phyloP scores from a whole-genome alignment of 495 filamentous ascomycete genomes.

The Corynascus novoguineensis region DNA sequence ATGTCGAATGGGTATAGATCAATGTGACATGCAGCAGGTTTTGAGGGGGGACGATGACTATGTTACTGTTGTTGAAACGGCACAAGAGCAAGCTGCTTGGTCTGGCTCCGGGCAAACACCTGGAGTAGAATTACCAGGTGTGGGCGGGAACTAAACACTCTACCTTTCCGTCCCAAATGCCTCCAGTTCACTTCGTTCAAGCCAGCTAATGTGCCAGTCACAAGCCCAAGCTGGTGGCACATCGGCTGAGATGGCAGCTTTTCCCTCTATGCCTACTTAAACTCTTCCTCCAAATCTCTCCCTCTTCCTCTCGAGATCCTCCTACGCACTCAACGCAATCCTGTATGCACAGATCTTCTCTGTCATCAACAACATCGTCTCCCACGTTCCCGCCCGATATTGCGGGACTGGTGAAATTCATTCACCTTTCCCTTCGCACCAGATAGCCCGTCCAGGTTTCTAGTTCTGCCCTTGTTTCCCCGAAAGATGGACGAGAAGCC shows the following conservation, averaged over 20 bases:
- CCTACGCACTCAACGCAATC: background rate
- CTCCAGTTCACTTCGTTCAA: background rate
- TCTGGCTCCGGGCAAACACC: no score
- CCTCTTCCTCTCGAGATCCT: background rate
- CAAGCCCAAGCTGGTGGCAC: background rate
- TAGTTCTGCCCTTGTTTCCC: background rate
- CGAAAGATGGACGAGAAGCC: background rate
- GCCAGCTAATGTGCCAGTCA: background rate
- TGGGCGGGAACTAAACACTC: background rate
- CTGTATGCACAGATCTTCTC: background rate
- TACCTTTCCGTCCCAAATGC: background rate
- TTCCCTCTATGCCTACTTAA: slow-evolving; percentile 4
- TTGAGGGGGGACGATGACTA: no score
- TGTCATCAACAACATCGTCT: background rate
- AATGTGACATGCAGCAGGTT: no score
- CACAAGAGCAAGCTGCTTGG: no score
- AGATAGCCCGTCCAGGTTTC: background rate
- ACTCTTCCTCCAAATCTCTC: background rate
- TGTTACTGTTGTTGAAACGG: no score
- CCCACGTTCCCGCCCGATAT: background rate
- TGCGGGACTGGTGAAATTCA: background rate
- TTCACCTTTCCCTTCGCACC: background rate
- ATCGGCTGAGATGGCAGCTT: background rate
- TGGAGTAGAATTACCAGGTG: background rate
- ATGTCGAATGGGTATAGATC: no score